Evolutionary conservation across 2,329 filamentous ascomycete genomes (phyloP), one percentile per base, ranked within the genome.

Genomic region (Aspergillus nomiae): DNA sequence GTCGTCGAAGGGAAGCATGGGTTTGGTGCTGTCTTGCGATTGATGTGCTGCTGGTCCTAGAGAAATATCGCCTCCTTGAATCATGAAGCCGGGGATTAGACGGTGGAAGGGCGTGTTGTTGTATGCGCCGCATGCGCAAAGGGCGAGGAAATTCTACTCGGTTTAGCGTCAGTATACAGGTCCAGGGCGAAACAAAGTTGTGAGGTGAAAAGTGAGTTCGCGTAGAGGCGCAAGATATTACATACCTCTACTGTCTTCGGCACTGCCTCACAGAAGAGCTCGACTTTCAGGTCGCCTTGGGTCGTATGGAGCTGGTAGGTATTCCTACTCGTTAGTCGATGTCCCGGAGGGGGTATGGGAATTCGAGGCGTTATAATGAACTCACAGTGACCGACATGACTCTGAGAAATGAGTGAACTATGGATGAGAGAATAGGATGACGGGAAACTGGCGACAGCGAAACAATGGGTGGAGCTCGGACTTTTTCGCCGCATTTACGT

Each of bases 211-310:
- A 53, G 30, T 36, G 3, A 26, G 8, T 48, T 16, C 24, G 26
- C 11, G 5, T 48, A 26, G n/a, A 46, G 45, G 21, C 3, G 45
- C 45, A 24, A 24, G 7, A 19, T 34, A 32, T 21, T 32, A 70
- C 81, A 61, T 81, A 90, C 90, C 81, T 97, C 92, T 66, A 93
- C 90, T 0, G 95, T 97, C 78, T 94, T 94, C 66, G 95, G 95
- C 36, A 96, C 92, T 70, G 91, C 90, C 77, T 97, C 92, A 82
- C 94, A 98, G 82, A 97, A 98, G 69, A 99, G 84, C 79, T 98
- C 95, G 71, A 98, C 87, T 82, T 98, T 99, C 76, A 99, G 85
- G 79, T 95, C 90, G 75, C 95, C 95, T 59, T 90, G 86, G 57
- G 89, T 92, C 56, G 95, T 99, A 79, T 97, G 93, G 16, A 99